phyloP scores from a whole-genome alignment of 2,329 filamentous ascomycete species.

The Colletotrichum coccodes region DNA sequence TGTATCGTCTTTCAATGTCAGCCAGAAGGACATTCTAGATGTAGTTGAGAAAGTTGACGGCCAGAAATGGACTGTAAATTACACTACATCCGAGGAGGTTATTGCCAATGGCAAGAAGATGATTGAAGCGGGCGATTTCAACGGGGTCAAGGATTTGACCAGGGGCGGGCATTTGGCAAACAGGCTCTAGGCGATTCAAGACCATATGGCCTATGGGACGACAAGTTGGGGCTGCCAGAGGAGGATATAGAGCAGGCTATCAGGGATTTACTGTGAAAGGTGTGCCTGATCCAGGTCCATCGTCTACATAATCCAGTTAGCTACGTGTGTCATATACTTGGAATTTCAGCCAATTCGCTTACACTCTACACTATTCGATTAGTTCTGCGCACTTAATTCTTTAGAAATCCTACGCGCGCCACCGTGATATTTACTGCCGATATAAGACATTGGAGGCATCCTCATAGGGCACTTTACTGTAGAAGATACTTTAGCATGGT shows the following conservation, averaged over 20 bases:
- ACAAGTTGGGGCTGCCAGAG: neutral
- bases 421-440: no score
- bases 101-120: neutral
- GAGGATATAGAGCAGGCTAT: neutral
- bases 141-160: neutral
- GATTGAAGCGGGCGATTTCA: neutral
- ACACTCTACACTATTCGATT: no score
- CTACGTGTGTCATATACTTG: no score
- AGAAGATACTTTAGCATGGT: no score
- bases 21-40: neutral
- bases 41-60: neutral
- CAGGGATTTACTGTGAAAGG: neutral
- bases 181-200: neutral
- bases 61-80: neutral
- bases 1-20: neutral
- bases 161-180: neutral
- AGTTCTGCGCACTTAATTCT: no score
- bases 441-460: no score
- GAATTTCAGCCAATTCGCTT: no score
- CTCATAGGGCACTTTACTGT: no score
- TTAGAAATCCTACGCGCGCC: no score
- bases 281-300: no score
- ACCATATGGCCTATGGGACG: constrained; percentile 1
- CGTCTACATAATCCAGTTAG: no score
- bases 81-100: neutral